A percentile compares a stretch with the other conserved stretches of the same genome.
These are phyloP conservation scores for Coemansia erecta DNA, from an alignment of 192 early-diverging fungal species.

Conservation along the genomic window DNA sequence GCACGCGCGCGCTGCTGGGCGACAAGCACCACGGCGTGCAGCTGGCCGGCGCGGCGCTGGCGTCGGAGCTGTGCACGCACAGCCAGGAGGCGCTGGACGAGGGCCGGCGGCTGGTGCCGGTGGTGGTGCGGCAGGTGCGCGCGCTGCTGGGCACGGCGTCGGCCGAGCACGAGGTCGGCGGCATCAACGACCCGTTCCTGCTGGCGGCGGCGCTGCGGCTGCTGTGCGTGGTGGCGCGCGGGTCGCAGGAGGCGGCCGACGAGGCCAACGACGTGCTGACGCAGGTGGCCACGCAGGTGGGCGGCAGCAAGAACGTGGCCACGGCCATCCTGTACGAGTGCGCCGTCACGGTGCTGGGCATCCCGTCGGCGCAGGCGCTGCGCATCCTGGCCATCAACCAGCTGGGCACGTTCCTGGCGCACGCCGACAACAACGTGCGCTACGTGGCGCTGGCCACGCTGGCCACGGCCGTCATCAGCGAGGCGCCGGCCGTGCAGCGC, in stretches of 20 bases:
- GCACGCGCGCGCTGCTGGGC: conserved; percentile 70
- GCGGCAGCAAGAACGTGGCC: conserved; percentile 93
- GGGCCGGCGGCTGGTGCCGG: conserved; percentile 78
- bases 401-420: conserved; percentile 91
- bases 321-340: conserved; percentile 98
- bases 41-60: conserved; percentile 84
- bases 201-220: conserved; percentile 92
- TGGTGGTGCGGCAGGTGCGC: conserved; percentile 85
- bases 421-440: conserved; percentile 97
- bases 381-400: conserved; percentile 97
- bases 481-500: conserved; percentile 92
- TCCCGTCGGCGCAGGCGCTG: conserved; percentile 85
- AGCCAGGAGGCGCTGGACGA: conserved; percentile 65
- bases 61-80: conserved; percentile 84
- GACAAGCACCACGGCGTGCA: conserved; percentile 97
- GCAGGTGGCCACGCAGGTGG: conserved; percentile 94
- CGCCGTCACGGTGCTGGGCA: conserved; percentile 94
- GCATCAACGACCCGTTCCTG: conserved; percentile 96
- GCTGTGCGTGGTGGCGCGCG: conserved; percentile 79
- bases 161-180: conserved; percentile 94
- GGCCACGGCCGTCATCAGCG: conserved; percentile 83
- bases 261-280: conserved; percentile 96
- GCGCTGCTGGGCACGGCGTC: conserved; percentile 83
- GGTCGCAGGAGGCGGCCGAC: conserved; percentile 81
- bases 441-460: conserved; percentile 98